These are phyloP conservation scores for Pneumocystis carinii DNA, from an alignment of 1,139 yeast species.

Conservation along the genomic window DNA sequence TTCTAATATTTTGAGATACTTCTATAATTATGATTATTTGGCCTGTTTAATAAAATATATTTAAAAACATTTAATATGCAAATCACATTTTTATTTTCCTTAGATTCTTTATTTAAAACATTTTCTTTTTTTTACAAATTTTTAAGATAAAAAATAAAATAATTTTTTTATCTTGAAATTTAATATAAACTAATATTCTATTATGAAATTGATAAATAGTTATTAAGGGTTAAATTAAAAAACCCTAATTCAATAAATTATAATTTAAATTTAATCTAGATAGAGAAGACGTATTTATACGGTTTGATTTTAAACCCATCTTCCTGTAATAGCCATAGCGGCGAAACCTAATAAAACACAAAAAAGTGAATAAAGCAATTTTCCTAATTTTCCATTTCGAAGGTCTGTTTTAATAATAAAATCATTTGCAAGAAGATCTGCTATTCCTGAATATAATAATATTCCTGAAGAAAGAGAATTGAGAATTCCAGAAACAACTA, in stretches of 20 bases:
- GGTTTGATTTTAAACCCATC: constrained; percentile 47
- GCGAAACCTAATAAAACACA: constrained; percentile 46
- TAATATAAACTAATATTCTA: too few relatives aligned
- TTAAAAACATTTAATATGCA: too few relatives aligned
- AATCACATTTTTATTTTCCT: too few relatives aligned
- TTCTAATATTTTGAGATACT: too few relatives aligned
- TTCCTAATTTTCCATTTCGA: constrained; percentile 22
- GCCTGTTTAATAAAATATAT: too few relatives aligned
- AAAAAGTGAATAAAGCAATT: constrained; percentile 25
- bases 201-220: too few relatives aligned
- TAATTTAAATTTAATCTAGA: neutral
- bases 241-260: neutral
- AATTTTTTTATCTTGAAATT: too few relatives aligned
- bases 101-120: too few relatives aligned
- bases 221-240: too few relatives aligned
- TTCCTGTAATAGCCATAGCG: constrained; percentile 70
- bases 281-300: neutral
- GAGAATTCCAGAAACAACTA: constrained; percentile 59
- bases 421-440: constrained; percentile 75
- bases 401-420: constrained; percentile 47
- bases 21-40: too few relatives aligned
- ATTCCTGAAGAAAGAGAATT: constrained; percentile 79
- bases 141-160: too few relatives aligned
- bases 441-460: constrained; percentile 64
- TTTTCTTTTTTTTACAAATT: too few relatives aligned